Base-by-base conservation (phyloP, 179 eudicot genomes). In the Sideroxylon spinosum region DNA sequence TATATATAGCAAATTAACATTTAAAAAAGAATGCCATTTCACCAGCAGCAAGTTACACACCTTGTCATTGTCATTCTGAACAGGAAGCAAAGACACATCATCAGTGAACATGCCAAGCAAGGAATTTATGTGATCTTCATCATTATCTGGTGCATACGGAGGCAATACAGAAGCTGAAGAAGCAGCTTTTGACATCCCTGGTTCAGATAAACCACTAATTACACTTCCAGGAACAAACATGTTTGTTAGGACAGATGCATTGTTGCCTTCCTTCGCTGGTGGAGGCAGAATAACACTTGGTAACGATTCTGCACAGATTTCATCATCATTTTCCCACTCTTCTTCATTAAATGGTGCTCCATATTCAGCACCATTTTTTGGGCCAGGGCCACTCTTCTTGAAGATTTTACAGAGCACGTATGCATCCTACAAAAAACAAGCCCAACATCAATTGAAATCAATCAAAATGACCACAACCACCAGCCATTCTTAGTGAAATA, bases 291-390 rank as follows among this genome's bases (percentile, higher is more conserved):
- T 75, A 74, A 53, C 81, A 76, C 52, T 26, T n/a, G 70, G 50
- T 14, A 17, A 56, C 22, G 49, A 26, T 25, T 4, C 62, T 17
- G 63, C 46, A 73, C 48, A 17, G 48, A 73, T 8, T 28, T 77
- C 88, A 46, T 74, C 77, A 57, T 87, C 90, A 65, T 76, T 82
- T 12, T 83, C 86, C 93, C 95, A 92, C 23, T 91, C 97, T 11
- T 90, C 91, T 68, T 91, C 95, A 22, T 81, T 70, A 62, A 90
- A 94, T n/a, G 89, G 92, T 11, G 92, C 98, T 9, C 97, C 95
- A 62, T 94, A 91, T 70, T 86, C 83, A 22, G 90, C 97, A 70
- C 97, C 97, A 78, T 83, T 91, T 80, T 83, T 89, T 6, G 98
- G 97, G 20, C 98, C 98, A 1, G 55, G 62, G 9, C 94, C 97